These are phyloP conservation scores for Dysphania ambrosioides DNA, from an alignment of 148 eudicot species.

Conservation along the genomic window DNA sequence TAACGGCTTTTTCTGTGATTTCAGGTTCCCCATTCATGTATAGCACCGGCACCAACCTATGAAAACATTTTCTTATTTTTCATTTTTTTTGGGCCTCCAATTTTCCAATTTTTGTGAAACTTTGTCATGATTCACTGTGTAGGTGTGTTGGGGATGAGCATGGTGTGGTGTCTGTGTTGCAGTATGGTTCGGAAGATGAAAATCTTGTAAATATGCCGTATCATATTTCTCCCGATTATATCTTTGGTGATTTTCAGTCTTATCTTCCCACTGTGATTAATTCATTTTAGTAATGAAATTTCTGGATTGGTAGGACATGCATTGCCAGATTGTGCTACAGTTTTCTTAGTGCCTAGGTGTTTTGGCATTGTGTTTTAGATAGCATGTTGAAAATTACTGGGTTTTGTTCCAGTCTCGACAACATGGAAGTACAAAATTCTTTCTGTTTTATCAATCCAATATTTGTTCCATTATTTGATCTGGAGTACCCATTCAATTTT, in stretches of 20 bases:
- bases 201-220: conserved; percentile 29
- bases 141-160: conserved; percentile 38
- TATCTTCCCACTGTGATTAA: conserved; percentile 1
- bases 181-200: conserved; percentile 23
- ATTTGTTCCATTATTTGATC: neutral
- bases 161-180: conserved; percentile 27
- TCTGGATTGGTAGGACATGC: neutral
- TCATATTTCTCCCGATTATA: conserved; percentile 26
- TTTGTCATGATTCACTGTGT: conserved; percentile 8
- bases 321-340: too few species aligned
- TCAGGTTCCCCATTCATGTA: conserved; percentile 36
- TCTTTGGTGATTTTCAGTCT: conserved; percentile 25
- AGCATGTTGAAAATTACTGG: neutral
- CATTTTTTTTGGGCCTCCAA: neutral
- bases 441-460: neutral
- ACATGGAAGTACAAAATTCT: neutral
- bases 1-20: conserved; percentile 30
- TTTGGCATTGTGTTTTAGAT: neutral
- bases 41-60: conserved; percentile 10
- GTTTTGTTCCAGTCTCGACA: neutral
- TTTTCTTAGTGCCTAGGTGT: neutral
- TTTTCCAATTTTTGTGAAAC: neutral
- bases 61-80: neutral
- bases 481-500: neutral
- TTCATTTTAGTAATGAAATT: conserved; percentile 2